phyloP scores from a whole-genome alignment of 225 moss, liverwort and hornwort genomes.

The Polytrichum commune region DNA sequence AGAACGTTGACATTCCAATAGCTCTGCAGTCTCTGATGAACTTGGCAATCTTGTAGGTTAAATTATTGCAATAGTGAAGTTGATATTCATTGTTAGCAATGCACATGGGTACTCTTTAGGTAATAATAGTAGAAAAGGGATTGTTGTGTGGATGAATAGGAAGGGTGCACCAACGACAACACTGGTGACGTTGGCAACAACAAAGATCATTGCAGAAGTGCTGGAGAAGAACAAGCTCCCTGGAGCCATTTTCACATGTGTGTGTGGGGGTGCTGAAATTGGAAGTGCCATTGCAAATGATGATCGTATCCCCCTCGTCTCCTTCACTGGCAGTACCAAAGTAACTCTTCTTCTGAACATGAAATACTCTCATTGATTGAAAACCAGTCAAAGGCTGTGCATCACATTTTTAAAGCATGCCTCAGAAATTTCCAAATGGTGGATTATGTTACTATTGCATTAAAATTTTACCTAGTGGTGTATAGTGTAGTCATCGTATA shows the following conservation, averaged over 20 bases:
- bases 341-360: slow-evolving; percentile 24
- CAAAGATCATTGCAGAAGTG: slow-evolving; percentile 77
- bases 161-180: slow-evolving; percentile 93
- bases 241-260: slow-evolving; percentile 79
- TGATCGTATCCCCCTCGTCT: slow-evolving; percentile 73
- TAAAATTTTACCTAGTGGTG: too few relatives aligned
- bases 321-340: slow-evolving; percentile 97
- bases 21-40: too few relatives aligned
- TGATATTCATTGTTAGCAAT: slow-evolving; percentile 1
- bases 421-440: too few relatives aligned
- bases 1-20: too few relatives aligned
- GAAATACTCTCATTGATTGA: too few relatives aligned
- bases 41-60: too few relatives aligned
- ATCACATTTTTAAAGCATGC: too few relatives aligned
- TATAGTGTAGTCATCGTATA: too few relatives aligned
- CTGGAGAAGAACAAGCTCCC: slow-evolving; percentile 80
- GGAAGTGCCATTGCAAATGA: slow-evolving; percentile 83
- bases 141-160: slow-evolving; percentile 39
- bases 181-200: slow-evolving; percentile 73
- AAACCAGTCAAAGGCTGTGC: too few relatives aligned
- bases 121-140: slow-evolving; percentile 1
- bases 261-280: slow-evolving; percentile 94
- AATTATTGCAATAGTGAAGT: too few relatives aligned
- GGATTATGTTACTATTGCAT: too few relatives aligned
- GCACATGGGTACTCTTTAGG: neutral